Percentiles rank a stretch among this genome's conserved stretches.
Conservation (phyloP, 345 rosid genomes). For the Laguncularia racemosa region DNA sequence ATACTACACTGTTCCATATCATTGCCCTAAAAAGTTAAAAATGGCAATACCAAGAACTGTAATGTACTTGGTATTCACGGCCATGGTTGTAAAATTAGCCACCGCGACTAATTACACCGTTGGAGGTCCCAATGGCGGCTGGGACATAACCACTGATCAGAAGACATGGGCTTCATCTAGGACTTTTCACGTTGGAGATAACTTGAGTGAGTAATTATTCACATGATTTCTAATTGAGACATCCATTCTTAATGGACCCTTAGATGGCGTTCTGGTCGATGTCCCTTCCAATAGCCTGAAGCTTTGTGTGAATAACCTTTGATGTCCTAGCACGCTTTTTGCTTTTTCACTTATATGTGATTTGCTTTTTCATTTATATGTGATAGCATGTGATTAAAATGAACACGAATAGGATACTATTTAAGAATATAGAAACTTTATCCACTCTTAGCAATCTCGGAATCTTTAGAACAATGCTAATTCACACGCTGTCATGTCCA, state of each 20-base stretch:
- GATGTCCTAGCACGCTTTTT: not conserved
- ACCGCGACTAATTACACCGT: slow-evolving; percentile 11
- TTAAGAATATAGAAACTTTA: too few relatives aligned
- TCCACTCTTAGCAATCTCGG: too few relatives aligned
- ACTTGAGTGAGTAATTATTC: slow-evolving; percentile 5
- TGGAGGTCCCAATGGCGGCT: slow-evolving; percentile 16
- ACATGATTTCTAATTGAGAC: too few relatives aligned
- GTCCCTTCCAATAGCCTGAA: too few relatives aligned
- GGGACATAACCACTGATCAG: slow-evolving; percentile 11
- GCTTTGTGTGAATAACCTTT: too few relatives aligned
- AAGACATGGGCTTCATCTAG: slow-evolving; percentile 12
- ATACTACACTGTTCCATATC: not conserved
- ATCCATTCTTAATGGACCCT: too few relatives aligned
- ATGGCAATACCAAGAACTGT: slow-evolving; percentile 1
- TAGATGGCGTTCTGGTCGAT: too few relatives aligned
- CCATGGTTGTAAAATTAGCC: slow-evolving; percentile 4
- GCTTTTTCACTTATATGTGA: too few relatives aligned
- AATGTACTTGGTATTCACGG: slow-evolving; percentile 1
- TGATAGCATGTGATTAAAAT: too few relatives aligned
- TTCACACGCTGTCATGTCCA: not conserved
- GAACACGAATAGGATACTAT: too few relatives aligned
- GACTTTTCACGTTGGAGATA: slow-evolving; percentile 13
- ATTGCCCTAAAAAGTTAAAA: not conserved
- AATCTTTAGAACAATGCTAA: not conserved
- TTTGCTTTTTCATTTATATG: too few relatives aligned